Conservation (phyloP, 306 rosid species). For the Mimosa bimucronata region DNA sequence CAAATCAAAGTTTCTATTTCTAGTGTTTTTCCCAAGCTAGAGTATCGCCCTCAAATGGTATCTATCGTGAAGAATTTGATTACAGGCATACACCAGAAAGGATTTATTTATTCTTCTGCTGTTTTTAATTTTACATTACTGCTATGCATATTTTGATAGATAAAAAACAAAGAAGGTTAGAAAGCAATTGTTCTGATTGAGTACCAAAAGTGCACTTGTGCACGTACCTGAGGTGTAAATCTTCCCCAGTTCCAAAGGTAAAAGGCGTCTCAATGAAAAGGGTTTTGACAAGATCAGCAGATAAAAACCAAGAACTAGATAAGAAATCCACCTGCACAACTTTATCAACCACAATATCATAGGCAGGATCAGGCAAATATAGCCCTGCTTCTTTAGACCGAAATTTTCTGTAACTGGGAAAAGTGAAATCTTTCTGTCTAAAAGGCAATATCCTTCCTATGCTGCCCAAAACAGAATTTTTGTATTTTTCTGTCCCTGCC, state of each 20-base stretch:
- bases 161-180: not conserved
- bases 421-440: slow-evolving; percentile 87
- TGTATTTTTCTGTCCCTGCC: slow-evolving; percentile 80
- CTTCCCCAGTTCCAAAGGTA: slow-evolving; percentile 97
- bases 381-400: slow-evolving; percentile 91
- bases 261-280: slow-evolving; percentile 87
- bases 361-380: slow-evolving; percentile 97
- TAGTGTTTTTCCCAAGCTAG: slow-evolving; percentile 8
- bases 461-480: slow-evolving; percentile 84
- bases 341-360: slow-evolving; percentile 78
- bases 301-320: slow-evolving; percentile 95
- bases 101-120: not conserved
- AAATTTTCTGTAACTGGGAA: slow-evolving; percentile 90
- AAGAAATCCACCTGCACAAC: slow-evolving; percentile 97
- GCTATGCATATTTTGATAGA: not conserved
- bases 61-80: not conserved
- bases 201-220: not conserved
- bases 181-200: not conserved
- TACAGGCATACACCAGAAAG: not conserved
- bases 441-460: slow-evolving; percentile 94
- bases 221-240: slow-evolving; percentile 85
- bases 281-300: slow-evolving; percentile 81
- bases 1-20: slow-evolving; percentile 13
- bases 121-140: not conserved
- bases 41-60: not conserved